Base-by-base conservation (phyloP, 331 rosid genomes). In the Cydonia oblonga region DNA sequence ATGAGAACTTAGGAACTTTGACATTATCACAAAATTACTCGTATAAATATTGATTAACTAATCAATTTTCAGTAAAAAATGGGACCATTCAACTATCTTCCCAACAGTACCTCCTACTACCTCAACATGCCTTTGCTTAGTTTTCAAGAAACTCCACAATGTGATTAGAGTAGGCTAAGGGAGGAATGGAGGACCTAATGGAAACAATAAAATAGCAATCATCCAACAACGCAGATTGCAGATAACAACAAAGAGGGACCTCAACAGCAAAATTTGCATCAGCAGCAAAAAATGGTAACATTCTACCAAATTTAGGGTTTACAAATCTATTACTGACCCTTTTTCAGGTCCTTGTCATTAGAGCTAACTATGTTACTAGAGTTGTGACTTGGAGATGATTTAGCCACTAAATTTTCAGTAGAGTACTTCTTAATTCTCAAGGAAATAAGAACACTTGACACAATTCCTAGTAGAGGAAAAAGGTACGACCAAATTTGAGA, bases 371-470 rank as follows among this genome's bases (percentile, higher is more conserved):
- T 29, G 64, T 81, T 70, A 63, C 58, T 66, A 69, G 60, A 46
- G 80, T 62, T 46, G 2, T 32, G 67, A 64, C 71, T 24, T 2
- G 84, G 53, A 52, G 85, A 44, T 44, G 30, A 77, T 68, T 87
- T 81, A 15, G 84, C 16, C 60, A 65, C 80, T 46, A 88, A 67
- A 56, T 85, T 72, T 54, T 78, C 87, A 44, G 79, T 70, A 16
- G 98, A 85, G 83, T 95, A 95, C 79, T 81, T 89, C 54, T 88
- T 95, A 74, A 95, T 89, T 84, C 96, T 89, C 87, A 86, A 72
- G 44, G 97, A 89, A 79, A 91, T 91, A 42, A 91, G 85, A 76
- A 95, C 73, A 74, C 98, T 84, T 4, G 98, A 89, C 23, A 81
- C 52, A 62, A 91, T 86, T 42, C 98, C 97, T 64, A 87, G 79